Conservation (phyloP, 2,329 filamentous ascomycete genomes). For the Alternaria postmessia region DNA sequence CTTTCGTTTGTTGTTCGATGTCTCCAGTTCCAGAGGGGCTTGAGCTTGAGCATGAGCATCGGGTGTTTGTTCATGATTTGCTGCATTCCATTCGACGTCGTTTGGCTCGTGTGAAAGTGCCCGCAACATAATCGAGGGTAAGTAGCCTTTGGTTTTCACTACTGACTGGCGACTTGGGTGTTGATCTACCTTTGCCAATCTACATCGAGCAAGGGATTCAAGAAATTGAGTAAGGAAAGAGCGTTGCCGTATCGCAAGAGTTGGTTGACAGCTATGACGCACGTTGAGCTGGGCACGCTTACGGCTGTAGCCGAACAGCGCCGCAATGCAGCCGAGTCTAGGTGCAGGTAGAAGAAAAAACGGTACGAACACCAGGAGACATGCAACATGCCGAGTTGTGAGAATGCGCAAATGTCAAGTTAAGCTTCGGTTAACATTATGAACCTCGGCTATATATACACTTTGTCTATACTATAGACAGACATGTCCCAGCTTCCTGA, state of each 20-base stretch:
- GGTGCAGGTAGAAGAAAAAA: background rate
- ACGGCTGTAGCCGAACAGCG: background rate
- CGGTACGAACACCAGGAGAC: background rate
- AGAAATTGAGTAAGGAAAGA: background rate
- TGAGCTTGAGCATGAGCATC: no score
- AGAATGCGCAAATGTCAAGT: background rate
- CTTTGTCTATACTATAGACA: background rate
- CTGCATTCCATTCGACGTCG: constrained; percentile 1
- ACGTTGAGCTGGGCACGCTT: background rate
- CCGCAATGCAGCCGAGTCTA: background rate
- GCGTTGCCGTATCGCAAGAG: background rate
- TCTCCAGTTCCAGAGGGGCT: background rate
- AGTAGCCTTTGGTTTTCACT: no score
- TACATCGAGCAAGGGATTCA: background rate
- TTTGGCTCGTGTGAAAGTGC: background rate
- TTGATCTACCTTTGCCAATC: background rate
- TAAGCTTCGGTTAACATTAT: background rate
- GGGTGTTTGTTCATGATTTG: background rate
- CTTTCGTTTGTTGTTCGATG: constrained; percentile 1
- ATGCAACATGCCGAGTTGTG: background rate
- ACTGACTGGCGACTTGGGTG: no score
- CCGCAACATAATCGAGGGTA: background rate
- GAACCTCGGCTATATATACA: background rate
- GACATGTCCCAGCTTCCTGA: background rate
- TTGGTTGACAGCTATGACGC: background rate